A percentile compares a stretch with the other conserved stretches of the same genome.
Conservation (phyloP, 495 filamentous ascomycete genomes). For the Lentithecium fluviatile region DNA sequence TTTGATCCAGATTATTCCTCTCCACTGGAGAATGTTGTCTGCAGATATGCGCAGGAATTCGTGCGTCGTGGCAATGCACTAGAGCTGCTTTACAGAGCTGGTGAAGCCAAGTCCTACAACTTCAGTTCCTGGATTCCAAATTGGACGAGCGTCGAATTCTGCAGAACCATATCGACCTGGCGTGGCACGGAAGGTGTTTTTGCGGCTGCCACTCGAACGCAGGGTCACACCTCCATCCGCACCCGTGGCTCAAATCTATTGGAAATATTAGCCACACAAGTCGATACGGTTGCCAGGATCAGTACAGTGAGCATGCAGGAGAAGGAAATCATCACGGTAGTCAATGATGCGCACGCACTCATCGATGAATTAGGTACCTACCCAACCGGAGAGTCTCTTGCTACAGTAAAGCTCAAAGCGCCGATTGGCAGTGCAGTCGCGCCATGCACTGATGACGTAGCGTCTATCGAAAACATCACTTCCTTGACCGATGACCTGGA, state of each 20-base stretch:
- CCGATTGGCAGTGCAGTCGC: slow-evolving; percentile 1
- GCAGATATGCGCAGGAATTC: background rate
- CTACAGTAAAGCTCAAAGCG: slow-evolving; percentile 1
- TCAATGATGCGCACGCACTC: slow-evolving; percentile 1
- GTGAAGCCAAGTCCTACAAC: background rate
- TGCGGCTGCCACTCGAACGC: background rate
- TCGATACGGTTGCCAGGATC: background rate
- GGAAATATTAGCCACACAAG: background rate
- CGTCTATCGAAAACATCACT: background rate
- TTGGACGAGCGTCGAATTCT: background rate
- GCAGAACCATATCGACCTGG: background rate
- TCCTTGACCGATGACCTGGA: background rate
- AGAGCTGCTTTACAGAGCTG: background rate
- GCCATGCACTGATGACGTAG: background rate
- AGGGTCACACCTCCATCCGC: background rate
- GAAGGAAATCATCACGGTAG: background rate
- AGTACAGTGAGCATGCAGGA: background rate
- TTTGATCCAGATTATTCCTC: background rate
- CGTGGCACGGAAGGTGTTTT: background rate
- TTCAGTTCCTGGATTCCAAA: background rate
- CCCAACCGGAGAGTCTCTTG: background rate
- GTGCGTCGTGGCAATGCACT: background rate
- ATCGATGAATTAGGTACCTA: background rate
- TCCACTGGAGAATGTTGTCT: background rate
- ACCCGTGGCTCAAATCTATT: background rate